phyloP scores from a whole-genome alignment of 139 green algal species.

The Chlamydomonas asymmetrica region DNA sequence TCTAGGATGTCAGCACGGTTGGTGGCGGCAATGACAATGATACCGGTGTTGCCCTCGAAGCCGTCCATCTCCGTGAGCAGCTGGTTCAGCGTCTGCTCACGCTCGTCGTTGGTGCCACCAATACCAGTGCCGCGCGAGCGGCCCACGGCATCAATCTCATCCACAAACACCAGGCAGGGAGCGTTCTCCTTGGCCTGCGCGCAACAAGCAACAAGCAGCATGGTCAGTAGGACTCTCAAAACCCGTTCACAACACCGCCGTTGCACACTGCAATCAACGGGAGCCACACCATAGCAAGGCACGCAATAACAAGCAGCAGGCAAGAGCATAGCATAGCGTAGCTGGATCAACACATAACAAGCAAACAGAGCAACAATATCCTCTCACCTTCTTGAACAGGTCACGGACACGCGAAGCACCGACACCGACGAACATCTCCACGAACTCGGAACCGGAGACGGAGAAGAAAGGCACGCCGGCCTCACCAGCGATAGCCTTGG shows the following conservation, averaged over 20 bases:
- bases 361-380: no score
- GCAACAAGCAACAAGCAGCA: no score
- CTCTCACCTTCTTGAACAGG: slow-evolving; percentile 93
- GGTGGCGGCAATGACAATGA: slow-evolving; percentile 99
- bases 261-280: no score
- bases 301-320: no score
- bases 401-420: slow-evolving; percentile 94
- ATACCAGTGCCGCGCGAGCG: slow-evolving; percentile 95
- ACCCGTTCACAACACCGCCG: no score
- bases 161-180: slow-evolving; percentile 99
- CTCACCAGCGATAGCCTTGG: slow-evolving; percentile 86
- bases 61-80: slow-evolving; percentile 96
- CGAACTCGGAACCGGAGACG: slow-evolving; percentile 95
- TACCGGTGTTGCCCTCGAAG: slow-evolving; percentile 98
- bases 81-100: slow-evolving; percentile 99
- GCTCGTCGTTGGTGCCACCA: slow-evolving; percentile 98
- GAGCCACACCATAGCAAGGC: no score
- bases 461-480: slow-evolving; percentile 98
- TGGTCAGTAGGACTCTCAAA: no score
- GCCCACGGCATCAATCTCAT: slow-evolving; percentile 99
- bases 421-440: slow-evolving; percentile 99
- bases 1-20: slow-evolving; percentile 99
- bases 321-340: no score
- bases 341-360: no score
- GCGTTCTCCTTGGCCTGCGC: slow-evolving; percentile 79